phyloP scores from a whole-genome alignment of 495 filamentous ascomycete species.

The Penicillium paradoxum region DNA sequence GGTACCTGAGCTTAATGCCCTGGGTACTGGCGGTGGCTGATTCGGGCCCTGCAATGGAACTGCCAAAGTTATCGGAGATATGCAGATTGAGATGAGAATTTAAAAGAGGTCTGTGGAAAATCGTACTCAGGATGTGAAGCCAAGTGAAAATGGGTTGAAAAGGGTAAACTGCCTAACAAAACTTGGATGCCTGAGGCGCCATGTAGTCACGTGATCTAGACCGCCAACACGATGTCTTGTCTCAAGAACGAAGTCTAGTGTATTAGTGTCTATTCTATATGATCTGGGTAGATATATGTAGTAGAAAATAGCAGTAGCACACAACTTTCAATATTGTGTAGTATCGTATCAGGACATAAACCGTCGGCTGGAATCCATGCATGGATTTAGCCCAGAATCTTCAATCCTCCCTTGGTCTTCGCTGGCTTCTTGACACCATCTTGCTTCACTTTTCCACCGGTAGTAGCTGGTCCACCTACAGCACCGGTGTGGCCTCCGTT shows the following conservation, averaged over 20 bases:
- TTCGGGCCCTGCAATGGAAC: not conserved
- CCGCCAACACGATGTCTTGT: not conserved
- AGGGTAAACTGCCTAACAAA: no score
- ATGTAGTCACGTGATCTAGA: not conserved
- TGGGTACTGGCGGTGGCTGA: not conserved
- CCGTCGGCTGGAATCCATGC: not conserved
- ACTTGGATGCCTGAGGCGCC: no score
- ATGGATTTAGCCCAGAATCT: slow-evolving; percentile 60
- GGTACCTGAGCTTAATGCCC: not conserved
- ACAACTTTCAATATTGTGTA: not conserved
- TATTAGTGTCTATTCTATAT: not conserved
- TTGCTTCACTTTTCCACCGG: slow-evolving; percentile 41
- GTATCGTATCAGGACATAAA: not conserved
- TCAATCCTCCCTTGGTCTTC: slow-evolving; percentile 76
- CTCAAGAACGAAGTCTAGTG: not conserved
- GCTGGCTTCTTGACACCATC: slow-evolving; percentile 72
- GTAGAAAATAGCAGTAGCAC: not conserved
- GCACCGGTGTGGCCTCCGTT: slow-evolving; percentile 12
- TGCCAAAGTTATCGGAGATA: no score
- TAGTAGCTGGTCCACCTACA: not conserved
- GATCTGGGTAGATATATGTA: not conserved
- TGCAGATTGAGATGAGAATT: no score
- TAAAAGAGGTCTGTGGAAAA: no score
- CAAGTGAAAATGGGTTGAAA: no score
- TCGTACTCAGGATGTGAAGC: no score